These are phyloP conservation scores for Ophiostoma triangulosporum DNA, from an alignment of 2,329 filamentous ascomycete genomes.

Conservation along the genomic window DNA sequence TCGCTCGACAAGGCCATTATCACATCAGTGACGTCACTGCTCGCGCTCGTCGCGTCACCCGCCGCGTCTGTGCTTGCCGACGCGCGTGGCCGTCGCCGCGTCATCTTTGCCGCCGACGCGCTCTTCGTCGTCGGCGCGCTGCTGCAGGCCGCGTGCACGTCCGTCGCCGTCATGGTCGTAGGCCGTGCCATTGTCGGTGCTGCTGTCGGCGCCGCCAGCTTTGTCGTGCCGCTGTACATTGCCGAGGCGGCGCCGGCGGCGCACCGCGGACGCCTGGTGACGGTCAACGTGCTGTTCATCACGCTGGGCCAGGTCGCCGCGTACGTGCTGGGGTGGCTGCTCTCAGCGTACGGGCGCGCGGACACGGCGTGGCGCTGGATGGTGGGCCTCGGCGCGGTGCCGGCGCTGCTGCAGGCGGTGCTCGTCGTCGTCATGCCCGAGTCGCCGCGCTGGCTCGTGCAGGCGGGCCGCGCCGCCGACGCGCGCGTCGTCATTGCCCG, in stretches of 20 bases:
- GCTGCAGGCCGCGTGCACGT: slow-evolving; percentile 44
- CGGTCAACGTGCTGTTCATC: slow-evolving; percentile 68
- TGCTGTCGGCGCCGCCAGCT: slow-evolving; percentile 62
- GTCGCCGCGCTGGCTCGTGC: slow-evolving; percentile 77
- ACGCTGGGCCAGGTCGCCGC: slow-evolving; percentile 82
- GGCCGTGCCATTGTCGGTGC: slow-evolving; percentile 58
- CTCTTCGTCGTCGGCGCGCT: slow-evolving; percentile 58
- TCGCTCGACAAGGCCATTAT: slow-evolving; percentile 57
- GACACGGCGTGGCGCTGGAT: slow-evolving; percentile 74
- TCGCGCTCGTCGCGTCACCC: slow-evolving; percentile 51
- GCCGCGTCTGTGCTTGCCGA: slow-evolving; percentile 53
- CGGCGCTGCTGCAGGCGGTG: slow-evolving; percentile 56
- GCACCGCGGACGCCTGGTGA: slow-evolving; percentile 67
- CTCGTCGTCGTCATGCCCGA: slow-evolving; percentile 68
- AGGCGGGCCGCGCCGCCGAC: slow-evolving; percentile 44
- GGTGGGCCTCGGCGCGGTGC: slow-evolving; percentile 71
- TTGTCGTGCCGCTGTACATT: slow-evolving; percentile 80
- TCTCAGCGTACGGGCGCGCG: slow-evolving; percentile 40
- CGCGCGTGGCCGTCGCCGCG: slow-evolving; percentile 43
- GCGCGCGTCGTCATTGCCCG: slow-evolving; percentile 53
- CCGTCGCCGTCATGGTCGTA: slow-evolving; percentile 49
- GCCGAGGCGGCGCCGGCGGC: slow-evolving; percentile 69
- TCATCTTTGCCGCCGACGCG: slow-evolving; percentile 49
- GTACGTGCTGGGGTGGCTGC: slow-evolving; percentile 69
- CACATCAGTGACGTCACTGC: slow-evolving; percentile 54